Evolutionary conservation across 106 monocot species (phyloP), one percentile per base, ranked within the genome.

Genomic region (Cymbidium sinense): DNA sequence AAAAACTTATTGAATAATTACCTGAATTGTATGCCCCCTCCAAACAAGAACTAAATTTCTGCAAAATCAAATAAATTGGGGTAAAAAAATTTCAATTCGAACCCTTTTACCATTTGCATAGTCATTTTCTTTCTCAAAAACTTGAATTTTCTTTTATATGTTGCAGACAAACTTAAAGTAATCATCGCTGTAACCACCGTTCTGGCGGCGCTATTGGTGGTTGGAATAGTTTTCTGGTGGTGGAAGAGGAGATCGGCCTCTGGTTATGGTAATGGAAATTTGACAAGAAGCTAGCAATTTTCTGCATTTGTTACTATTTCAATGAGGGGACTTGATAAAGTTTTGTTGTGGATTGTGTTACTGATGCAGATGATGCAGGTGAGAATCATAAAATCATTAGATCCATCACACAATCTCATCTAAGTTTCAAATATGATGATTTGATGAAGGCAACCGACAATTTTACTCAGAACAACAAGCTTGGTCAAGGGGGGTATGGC

Each of bases 401-500:
- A 77, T 79, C 89, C 28, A 84, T 89, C 30, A 33, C 70, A 15
- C 43, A 80, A 30, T 91, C 91, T 3, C 51, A 76, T 15, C 75
- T 88, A 19, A 76, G 84, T 76, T 91, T 91, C 84, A 88, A 84
- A 34, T 88, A 91, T 73, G 84, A 86, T 41, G 85, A 80, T 62
- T 77, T 91, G 71, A 72, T 39, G 27, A 91, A 80, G 33, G 91
- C 91, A 67, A 91, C 91, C 0, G 86, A 86, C 41, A 58, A 82
- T 65, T 91, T 91, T 82, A 84, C 50, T 35, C 86, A 83, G 41
- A 78, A 43, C 20, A 87, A 92, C 81, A 89, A 88, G 82, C 81
- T 92, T 21, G 89, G 92, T 52, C 89, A 92, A 78, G 92, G 92
- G 0, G 89, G 92, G 3, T 89, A 82, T 73, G 92, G 92, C 2